Conservation (phyloP, 805 yeast genomes). For the Babjeviella inositovora region DNA sequence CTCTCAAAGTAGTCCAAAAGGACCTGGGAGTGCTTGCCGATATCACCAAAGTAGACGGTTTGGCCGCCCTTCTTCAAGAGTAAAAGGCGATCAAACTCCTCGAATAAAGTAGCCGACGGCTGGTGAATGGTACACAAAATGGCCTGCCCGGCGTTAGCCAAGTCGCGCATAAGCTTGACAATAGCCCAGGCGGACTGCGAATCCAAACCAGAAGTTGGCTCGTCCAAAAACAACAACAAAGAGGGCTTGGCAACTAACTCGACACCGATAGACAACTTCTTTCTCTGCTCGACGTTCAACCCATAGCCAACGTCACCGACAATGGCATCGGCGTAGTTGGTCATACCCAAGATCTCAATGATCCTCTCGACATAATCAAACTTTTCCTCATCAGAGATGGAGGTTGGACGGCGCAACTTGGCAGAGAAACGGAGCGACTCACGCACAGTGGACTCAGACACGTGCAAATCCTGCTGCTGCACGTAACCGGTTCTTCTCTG, state of each 20-base stretch:
- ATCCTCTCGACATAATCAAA: conserved; percentile 33
- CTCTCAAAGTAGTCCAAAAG: conserved; percentile 28
- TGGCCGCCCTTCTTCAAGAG: conserved; percentile 33
- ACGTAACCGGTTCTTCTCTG: conserved; percentile 40
- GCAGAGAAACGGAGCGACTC: conserved; percentile 39
- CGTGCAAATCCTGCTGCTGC: conserved; percentile 38
- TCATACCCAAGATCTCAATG: conserved; percentile 33
- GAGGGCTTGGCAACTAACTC: conserved; percentile 40
- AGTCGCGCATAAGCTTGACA: conserved; percentile 28
- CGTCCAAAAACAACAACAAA: conserved; percentile 35
- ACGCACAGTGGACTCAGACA: conserved; percentile 30
- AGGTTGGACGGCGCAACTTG: conserved; percentile 23
- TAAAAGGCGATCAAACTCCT: conserved; percentile 22
- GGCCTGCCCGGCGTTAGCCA: conserved; percentile 39
- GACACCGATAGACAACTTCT: conserved; percentile 36
- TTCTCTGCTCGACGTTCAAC: conserved; percentile 36
- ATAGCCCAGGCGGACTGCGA: conserved; percentile 47
- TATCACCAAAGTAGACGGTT: conserved; percentile 37
- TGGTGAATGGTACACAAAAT: conserved; percentile 41
- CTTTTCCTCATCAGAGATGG: conserved; percentile 23
- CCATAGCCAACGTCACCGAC: conserved; percentile 29
- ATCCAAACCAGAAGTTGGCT: conserved; percentile 46
- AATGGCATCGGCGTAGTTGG: conserved; percentile 33
- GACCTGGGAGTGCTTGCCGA: conserved; percentile 24
- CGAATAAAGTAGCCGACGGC: conserved; percentile 26